Evolutionary conservation across 345 rosid species (phyloP).

Genomic region (Arabidopsis thaliana): TAIR10.1 NC_003076.8:15374501-15375000

Average conservation of each 20-base stretch:
- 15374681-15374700: not conserved
- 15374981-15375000: too few species aligned
- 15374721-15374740: not conserved
- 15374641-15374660: not conserved
- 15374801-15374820: too few species aligned
- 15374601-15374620: too few species aligned
- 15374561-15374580: conserved; percentile 10
- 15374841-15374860: too few species aligned
- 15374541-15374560: not conserved
- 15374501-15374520: not conserved
- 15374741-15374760: not conserved
- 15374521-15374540: not conserved
- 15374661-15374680: not conserved
- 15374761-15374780: not conserved
- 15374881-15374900: too few species aligned
- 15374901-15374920: too few species aligned
- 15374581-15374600: not conserved
- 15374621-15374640: not conserved
- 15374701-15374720: not conserved
- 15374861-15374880: too few species aligned
- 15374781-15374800: too few species aligned
- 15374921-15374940: too few species aligned
- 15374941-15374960: too few species aligned
- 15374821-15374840: too few species aligned
- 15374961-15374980: too few species aligned